These are phyloP conservation scores for Camelina hispida DNA, from an alignment of 345 rosid genomes.

Conservation along the genomic window DNA sequence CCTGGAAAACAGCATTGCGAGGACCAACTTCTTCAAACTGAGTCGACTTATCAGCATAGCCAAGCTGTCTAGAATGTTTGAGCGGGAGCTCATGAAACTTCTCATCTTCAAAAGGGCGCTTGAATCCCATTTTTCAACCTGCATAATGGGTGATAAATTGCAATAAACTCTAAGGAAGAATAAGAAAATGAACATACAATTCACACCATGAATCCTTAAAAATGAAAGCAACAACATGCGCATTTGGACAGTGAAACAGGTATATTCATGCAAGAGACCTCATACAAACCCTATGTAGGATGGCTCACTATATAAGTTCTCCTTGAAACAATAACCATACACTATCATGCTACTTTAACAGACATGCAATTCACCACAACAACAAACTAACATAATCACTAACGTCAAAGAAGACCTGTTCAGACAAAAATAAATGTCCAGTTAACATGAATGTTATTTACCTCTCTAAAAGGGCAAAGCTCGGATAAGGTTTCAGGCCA, in stretches of 20 bases:
- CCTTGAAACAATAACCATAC: not conserved
- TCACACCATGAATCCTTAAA: not conserved
- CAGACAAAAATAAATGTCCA: not conserved
- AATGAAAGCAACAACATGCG: not conserved
- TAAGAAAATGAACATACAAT: not conserved
- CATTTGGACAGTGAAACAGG: not conserved
- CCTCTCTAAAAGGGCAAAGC: slow-evolving; percentile 37
- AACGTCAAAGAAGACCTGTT: not conserved
- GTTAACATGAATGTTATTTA: slow-evolving; percentile 17
- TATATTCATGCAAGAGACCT: slow-evolving; percentile 11
- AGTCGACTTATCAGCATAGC: slow-evolving; percentile 41
- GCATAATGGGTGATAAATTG: not conserved
- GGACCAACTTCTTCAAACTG: slow-evolving; percentile 45
- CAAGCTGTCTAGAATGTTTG: slow-evolving; percentile 55
- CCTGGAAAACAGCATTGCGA: slow-evolving; percentile 27
- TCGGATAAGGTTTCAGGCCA: slow-evolving; percentile 33
- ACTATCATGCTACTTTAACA: not conserved
- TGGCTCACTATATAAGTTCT: not conserved
- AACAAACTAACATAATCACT: not conserved
- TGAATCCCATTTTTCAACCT: slow-evolving; percentile 54
- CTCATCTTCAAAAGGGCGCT: slow-evolving; percentile 58
- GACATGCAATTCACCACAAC: slow-evolving; percentile 17
- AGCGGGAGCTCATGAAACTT: slow-evolving; percentile 49
- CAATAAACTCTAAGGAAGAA: not conserved
- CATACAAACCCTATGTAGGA: not conserved